Conservation (phyloP, 371 early-diverging fungal genomes). For the Apophysomyces sp. region DNA sequence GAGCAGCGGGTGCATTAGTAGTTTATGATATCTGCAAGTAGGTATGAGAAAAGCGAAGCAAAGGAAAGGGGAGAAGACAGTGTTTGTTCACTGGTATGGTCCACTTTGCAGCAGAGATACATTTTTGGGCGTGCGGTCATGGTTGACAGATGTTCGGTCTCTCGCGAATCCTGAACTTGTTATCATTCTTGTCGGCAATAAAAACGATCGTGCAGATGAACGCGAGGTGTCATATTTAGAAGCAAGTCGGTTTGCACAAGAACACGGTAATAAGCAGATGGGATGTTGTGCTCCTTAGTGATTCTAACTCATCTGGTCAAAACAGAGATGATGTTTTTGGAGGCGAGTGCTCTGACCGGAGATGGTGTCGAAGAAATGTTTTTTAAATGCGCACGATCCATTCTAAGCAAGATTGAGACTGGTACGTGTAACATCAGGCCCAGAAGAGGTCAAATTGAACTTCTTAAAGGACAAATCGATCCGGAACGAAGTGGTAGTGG, state of each 20-base stretch:
- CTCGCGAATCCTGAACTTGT: slow-evolving; percentile 67
- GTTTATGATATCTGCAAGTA: slow-evolving; percentile 72
- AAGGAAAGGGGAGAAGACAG: background rate
- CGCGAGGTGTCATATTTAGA: slow-evolving; percentile 66
- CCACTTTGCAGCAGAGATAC: slow-evolving; percentile 48
- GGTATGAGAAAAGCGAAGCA: slow-evolving; percentile 14
- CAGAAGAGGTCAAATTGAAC: no score
- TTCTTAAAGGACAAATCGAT: slow-evolving; percentile 49
- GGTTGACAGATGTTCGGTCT: slow-evolving; percentile 66
- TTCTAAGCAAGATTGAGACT: slow-evolving; percentile 62
- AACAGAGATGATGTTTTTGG: slow-evolving; percentile 62
- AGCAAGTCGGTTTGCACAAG: slow-evolving; percentile 70
- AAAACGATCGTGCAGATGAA: slow-evolving; percentile 59
- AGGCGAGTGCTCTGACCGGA: slow-evolving; percentile 61
- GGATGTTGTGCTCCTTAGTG: no score
- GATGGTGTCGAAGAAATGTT: slow-evolving; percentile 65
- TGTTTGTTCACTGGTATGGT: background rate
- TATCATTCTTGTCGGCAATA: slow-evolving; percentile 74
- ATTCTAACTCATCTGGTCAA: no score
- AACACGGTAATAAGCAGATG: slow-evolving; percentile 57
- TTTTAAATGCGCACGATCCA: slow-evolving; percentile 60
- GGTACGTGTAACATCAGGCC: slow-evolving; percentile 21
- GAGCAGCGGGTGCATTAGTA: slow-evolving; percentile 69
- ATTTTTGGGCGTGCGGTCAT: slow-evolving; percentile 55
- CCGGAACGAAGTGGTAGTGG: slow-evolving; percentile 64